Percentiles rank a stretch among this genome's conserved stretches.
These are phyloP conservation scores for Acephala macrosclerotiorum DNA, from an alignment of 2,329 filamentous ascomycete genomes.

Conservation along the genomic window DNA sequence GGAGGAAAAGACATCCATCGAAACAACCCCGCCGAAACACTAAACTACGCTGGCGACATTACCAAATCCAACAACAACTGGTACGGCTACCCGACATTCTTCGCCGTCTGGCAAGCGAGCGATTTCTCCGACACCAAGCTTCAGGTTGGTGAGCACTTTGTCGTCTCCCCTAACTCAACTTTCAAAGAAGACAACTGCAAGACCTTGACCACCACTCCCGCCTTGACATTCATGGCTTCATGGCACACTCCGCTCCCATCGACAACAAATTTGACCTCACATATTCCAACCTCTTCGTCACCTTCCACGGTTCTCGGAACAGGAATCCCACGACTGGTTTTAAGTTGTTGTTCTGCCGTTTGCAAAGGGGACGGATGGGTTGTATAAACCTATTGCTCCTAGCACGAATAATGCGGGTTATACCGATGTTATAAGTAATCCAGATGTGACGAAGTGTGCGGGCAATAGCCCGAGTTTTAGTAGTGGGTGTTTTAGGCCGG, in stretches of 20 bases:
- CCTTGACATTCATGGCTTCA: conserved; percentile 15
- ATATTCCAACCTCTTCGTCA: conserved; percentile 21
- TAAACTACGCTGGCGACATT: conserved; percentile 26
- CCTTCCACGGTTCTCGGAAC: conserved; percentile 49
- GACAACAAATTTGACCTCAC: conserved; percentile 29
- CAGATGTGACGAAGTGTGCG: conserved; percentile 31
- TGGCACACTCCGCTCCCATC: conserved; percentile 22
- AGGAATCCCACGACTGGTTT: conserved; percentile 23
- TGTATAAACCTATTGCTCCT: conserved; percentile 18
- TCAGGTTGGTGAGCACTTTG: conserved; percentile 18
- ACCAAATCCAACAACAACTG: conserved; percentile 18
- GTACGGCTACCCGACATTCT: conserved; percentile 30
- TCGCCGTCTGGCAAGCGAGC: conserved; percentile 23
- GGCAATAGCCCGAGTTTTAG: conserved; percentile 30
- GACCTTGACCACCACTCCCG: background rate
- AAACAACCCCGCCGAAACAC: conserved; percentile 28
- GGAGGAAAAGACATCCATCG: conserved; percentile 19
- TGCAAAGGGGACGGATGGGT: conserved; percentile 23
- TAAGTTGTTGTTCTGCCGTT: conserved; percentile 26
- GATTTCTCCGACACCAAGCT: background rate
- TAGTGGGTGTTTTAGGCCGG: conserved; percentile 31
- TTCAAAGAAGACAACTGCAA: conserved; percentile 15
- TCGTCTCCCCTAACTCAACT: conserved; percentile 8
- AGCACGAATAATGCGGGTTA: conserved; percentile 15
- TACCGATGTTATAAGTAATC: conserved; percentile 26